Evolutionary conservation across 1,139 yeast species (phyloP).

Genomic region (Suhomyces choctaworum): DNA sequence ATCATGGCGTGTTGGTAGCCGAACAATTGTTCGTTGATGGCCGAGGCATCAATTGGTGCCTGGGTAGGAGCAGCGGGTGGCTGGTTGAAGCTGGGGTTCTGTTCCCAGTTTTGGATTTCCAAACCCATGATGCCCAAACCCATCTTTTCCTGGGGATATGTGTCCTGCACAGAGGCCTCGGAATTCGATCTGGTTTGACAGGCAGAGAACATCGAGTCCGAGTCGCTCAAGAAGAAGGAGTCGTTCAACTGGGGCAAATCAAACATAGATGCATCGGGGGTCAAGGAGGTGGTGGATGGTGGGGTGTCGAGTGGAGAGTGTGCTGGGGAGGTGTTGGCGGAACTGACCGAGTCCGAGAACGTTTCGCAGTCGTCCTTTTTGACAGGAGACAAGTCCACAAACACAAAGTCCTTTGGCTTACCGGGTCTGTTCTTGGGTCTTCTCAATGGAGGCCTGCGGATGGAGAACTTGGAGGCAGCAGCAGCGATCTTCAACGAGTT

Average conservation of each 20-base stretch:
- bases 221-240: slow-evolving; percentile 15
- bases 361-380: slow-evolving; percentile 32
- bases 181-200: slow-evolving; percentile 15
- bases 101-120: slow-evolving; percentile 17
- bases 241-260: slow-evolving; percentile 18
- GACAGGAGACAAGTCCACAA: slow-evolving; percentile 55
- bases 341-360: slow-evolving; percentile 7
- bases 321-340: slow-evolving; percentile 9
- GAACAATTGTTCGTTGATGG: slow-evolving; percentile 19
- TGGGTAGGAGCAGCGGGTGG: slow-evolving; percentile 1
- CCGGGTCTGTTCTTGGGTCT: slow-evolving; percentile 56
- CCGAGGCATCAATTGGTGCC: slow-evolving; percentile 9
- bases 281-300: slow-evolving; percentile 3
- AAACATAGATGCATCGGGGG: slow-evolving; percentile 14
- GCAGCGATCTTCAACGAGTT: slow-evolving; percentile 47
- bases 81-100: slow-evolving; percentile 8
- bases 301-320: slow-evolving; percentile 12
- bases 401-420: slow-evolving; percentile 53
- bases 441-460: slow-evolving; percentile 48
- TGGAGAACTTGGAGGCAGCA: slow-evolving; percentile 36
- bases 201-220: slow-evolving; percentile 15
- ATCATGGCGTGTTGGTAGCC: slow-evolving; percentile 28
- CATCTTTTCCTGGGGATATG: slow-evolving; percentile 12
- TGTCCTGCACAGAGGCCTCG: slow-evolving; percentile 16
- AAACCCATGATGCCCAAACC: slow-evolving; percentile 31